Percentiles rank a stretch among this genome's conserved stretches.
Evolutionary conservation across 352 stramenopile genomes (phyloP).

Genomic region (Pythium catenulatum): DNA sequence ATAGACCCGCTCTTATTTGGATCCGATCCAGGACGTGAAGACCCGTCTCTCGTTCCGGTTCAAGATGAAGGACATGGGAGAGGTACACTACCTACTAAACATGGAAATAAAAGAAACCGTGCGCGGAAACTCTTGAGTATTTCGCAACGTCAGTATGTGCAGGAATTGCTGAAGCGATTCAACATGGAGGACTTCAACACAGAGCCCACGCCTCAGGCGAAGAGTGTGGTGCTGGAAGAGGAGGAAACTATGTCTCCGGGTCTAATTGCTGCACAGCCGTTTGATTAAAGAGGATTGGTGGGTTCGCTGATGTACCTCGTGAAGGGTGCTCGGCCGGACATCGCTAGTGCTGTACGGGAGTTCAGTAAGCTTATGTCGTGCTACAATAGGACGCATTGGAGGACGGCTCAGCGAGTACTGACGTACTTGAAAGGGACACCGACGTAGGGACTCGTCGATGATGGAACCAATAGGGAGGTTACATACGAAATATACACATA

Average conservation of each 20-base stretch:
- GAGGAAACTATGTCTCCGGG: conserved; percentile 43
- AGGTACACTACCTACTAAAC: conserved; percentile 65
- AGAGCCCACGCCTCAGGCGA: conserved; percentile 3
- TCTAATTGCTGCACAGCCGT: conserved; percentile 45
- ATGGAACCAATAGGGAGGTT: conserved; percentile 14
- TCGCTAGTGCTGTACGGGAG: conserved; percentile 60
- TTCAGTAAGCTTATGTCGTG: conserved; percentile 59
- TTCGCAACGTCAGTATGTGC: conserved; percentile 21
- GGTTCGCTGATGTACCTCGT: conserved; percentile 63
- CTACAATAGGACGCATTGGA: conserved; percentile 63
- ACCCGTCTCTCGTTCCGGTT: conserved; percentile 45
- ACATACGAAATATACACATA: conserved; percentile 35
- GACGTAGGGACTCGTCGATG: background rate
- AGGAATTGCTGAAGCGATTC: conserved; percentile 21
- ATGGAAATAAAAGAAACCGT: conserved; percentile 15
- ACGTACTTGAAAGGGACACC: conserved; percentile 34
- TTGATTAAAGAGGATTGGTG: conserved; percentile 58
- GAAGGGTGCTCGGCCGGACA: conserved; percentile 53
- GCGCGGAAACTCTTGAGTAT: background rate
- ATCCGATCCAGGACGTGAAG: conserved; percentile 45
- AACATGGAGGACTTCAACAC: background rate
- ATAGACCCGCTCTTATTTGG: too few species aligned
- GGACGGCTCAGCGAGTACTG: conserved; percentile 47
- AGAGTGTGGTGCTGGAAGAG: conserved; percentile 25
- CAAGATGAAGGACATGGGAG: conserved; percentile 65